phyloP scores from a whole-genome alignment of 495 filamentous ascomycete genomes.

The Hypoxylon lienhwacheense region DNA sequence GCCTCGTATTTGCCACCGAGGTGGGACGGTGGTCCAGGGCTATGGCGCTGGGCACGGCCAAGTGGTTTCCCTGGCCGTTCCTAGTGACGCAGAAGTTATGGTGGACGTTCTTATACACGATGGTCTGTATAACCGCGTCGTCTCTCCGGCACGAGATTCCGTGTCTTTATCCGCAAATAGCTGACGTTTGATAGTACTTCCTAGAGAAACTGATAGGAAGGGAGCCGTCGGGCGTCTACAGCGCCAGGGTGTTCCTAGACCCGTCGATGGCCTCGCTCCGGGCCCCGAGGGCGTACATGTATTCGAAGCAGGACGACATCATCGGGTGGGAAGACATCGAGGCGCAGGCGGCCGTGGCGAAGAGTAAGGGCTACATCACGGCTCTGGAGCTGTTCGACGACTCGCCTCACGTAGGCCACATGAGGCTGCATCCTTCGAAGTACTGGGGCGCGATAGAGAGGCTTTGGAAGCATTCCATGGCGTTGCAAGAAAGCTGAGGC shows the following conservation, averaged over 20 bases:
- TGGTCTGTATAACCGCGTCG: no score
- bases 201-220: conserved; percentile 39
- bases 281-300: conserved; percentile 51
- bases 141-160: no score
- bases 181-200: no score
- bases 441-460: conserved; percentile 55
- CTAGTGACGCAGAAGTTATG: conserved; percentile 46
- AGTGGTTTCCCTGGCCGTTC: conserved; percentile 49
- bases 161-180: no score
- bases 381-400: conserved; percentile 54
- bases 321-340: conserved; percentile 58
- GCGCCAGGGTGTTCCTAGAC: conserved; percentile 42
- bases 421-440: conserved; percentile 52
- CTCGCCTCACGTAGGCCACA: conserved; percentile 58
- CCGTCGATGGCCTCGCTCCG: conserved; percentile 29
- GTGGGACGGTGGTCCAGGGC: conserved; percentile 54
- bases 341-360: conserved; percentile 49
- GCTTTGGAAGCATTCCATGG: conserved; percentile 44
- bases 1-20: conserved; percentile 51
- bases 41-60: conserved; percentile 52
- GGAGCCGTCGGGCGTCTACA: conserved; percentile 42
- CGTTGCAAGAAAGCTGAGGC: neutral
- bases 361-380: conserved; percentile 46
- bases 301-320: conserved; percentile 58
- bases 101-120: conserved; percentile 39